Base-by-base conservation (phyloP, 2,329 filamentous ascomycete species). In the Hymenoscyphus linearis region DNA sequence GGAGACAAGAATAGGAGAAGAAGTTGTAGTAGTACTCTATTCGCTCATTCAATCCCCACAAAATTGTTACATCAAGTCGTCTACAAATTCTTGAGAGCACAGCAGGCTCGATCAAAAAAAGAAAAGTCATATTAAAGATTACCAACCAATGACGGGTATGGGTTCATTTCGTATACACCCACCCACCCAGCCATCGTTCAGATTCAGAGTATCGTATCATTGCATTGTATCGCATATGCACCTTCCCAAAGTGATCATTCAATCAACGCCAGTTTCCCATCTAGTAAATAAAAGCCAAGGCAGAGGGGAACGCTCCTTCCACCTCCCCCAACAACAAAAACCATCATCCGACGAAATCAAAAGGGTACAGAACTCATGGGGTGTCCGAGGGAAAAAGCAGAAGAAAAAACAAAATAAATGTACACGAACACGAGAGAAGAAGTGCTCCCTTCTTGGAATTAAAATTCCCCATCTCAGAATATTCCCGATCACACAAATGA, bases 111-210 rank as follows among this genome's bases (percentile, higher is more conserved):
- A n/a, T n/a, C n/a, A n/a, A n/a, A 36, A 27, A 47, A 60, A 57
- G 61, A 58, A 56, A 66, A 65, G 52, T 47, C 63, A 40, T 40
- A 52, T 54, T 27, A 58, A 57, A 64, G 58, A 44, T 13, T 55
- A 35, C 27, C 59, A 55, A 50, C 22, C 53, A 25, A 59, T 54
- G 35, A 14, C 55, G 50, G 58, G 52, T 50, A 60, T 36, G 56
- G 27, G 4, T 63, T 58, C 62, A 60, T 52, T 37, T 55, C 53
- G 55, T 55, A 31, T 31, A 31, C 31, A 31, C 31, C 31, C 31
- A 31, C 10, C 31, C 31, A 31, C 10, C 31, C 31, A 31, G 6
- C 31, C 31, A 9, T 31, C 36, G 27, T 52, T 59, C 62, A 57
- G 34, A 55, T 40, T 34, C 59, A 50, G 13, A 50, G 31, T 31